Evolutionary conservation across 1,139 yeast species (phyloP).

Genomic region (Fermentozyma sake): DNA sequence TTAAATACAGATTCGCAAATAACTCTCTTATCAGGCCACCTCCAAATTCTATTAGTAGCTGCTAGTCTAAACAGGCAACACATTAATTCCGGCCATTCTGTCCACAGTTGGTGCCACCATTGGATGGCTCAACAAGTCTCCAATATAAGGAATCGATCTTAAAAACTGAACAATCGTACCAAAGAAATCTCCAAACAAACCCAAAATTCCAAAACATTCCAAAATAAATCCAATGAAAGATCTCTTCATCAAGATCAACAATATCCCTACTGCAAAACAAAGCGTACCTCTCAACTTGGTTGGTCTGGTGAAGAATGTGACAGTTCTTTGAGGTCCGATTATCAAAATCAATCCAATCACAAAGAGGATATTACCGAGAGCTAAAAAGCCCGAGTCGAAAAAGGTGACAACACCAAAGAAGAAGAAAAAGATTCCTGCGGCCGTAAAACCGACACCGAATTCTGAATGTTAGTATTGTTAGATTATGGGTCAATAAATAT

Average conservation of each 20-base stretch:
- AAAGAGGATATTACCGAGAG: slow-evolving; percentile 82
- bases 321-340: slow-evolving; percentile 83
- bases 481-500: too few relatives aligned
- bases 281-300: slow-evolving; percentile 81
- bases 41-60: too few relatives aligned
- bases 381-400: slow-evolving; percentile 85
- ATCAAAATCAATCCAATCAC: slow-evolving; percentile 78
- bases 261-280: slow-evolving; percentile 71
- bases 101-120: slow-evolving; percentile 68
- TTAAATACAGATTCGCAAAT: too few relatives aligned
- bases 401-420: slow-evolving; percentile 78
- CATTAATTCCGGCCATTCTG: slow-evolving; percentile 42
- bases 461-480: slow-evolving; percentile 41
- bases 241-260: slow-evolving; percentile 68
- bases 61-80: slow-evolving; percentile 33
- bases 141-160: slow-evolving; percentile 83
- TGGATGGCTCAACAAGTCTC: slow-evolving; percentile 82
- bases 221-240: slow-evolving; percentile 81
- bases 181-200: slow-evolving; percentile 86
- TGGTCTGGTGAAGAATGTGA: slow-evolving; percentile 81
- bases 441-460: slow-evolving; percentile 91
- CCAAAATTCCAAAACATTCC: slow-evolving; percentile 84
- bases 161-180: slow-evolving; percentile 88
- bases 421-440: slow-evolving; percentile 78
- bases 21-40: too few relatives aligned